Conservation (phyloP, 768 basidiomycete genomes). For the Suillus hirtellus region DNA sequence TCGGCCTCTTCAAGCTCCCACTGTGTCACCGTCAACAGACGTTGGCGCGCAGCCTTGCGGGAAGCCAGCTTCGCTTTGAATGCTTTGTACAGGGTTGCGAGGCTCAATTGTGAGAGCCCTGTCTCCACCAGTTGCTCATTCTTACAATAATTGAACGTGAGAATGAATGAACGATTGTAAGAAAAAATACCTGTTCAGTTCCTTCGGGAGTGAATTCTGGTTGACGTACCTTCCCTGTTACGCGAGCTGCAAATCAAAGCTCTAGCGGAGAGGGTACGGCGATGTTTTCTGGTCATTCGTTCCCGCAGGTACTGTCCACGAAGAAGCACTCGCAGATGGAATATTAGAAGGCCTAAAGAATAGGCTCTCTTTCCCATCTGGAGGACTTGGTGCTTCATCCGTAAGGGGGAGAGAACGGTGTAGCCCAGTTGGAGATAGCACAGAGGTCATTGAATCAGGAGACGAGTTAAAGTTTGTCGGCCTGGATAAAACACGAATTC, state of each 20-base stretch:
- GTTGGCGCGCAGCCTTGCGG: neutral
- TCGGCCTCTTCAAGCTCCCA: neutral
- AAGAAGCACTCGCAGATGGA: neutral
- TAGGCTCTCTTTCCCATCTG: neutral
- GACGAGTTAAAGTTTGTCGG: too few species aligned
- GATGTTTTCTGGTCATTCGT: neutral
- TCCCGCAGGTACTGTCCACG: neutral
- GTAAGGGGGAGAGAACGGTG: too few species aligned
- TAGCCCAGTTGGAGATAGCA: too few species aligned
- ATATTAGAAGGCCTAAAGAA: neutral
- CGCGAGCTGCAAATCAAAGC: neutral
- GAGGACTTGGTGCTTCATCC: neutral
- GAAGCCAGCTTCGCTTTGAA: neutral
- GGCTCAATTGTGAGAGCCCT: neutral
- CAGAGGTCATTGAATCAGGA: neutral
- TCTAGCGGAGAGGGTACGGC: neutral
- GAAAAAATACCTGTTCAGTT: neutral
- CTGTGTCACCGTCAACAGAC: neutral
- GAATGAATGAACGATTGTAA: neutral
- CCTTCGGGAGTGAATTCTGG: neutral
- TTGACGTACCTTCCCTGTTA: neutral
- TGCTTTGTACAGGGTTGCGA: neutral
- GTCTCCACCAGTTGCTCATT: neutral
- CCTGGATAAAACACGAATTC: too few species aligned
- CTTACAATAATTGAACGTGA: neutral